Evolutionary conservation across 768 basidiomycete genomes (phyloP).

Genomic region (Kwoniella sp.): DNA sequence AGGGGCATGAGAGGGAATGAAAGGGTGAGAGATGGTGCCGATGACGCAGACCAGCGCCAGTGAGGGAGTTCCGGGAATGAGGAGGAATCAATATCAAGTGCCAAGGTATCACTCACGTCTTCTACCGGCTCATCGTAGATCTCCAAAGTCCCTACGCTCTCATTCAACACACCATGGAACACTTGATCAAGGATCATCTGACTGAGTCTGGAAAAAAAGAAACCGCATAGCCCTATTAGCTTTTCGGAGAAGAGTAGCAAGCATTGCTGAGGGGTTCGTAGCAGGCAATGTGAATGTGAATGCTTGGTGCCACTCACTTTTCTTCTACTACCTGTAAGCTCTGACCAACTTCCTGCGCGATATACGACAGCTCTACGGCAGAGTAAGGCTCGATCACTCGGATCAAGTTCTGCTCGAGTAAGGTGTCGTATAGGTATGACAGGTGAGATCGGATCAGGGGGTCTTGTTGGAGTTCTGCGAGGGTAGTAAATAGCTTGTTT

Average conservation of each 20-base stretch:
- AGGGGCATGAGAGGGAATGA: not conserved
- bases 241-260: no score
- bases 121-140: conserved; percentile 85
- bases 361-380: conserved; percentile 83
- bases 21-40: no score
- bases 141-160: conserved; percentile 85
- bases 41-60: no score
- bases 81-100: no score
- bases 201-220: conserved; percentile 65
- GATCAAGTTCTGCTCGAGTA: conserved; percentile 91
- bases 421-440: conserved; percentile 88
- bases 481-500: not conserved
- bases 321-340: conserved; percentile 83
- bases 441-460: conserved; percentile 94
- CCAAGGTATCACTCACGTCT: conserved; percentile 83
- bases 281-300: no score
- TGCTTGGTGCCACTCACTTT: conserved; percentile 72
- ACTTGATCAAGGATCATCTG: conserved; percentile 99
- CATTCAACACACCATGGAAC: conserved; percentile 92
- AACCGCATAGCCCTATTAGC: conserved; percentile 15
- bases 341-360: conserved; percentile 84
- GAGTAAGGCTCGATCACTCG: conserved; percentile 96
- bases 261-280: no score
- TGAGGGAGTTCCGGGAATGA: no score
- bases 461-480: conserved; percentile 86